These are phyloP conservation scores for Tulasnella sp. DNA, from an alignment of 768 basidiomycete species.

Conservation along the genomic window DNA sequence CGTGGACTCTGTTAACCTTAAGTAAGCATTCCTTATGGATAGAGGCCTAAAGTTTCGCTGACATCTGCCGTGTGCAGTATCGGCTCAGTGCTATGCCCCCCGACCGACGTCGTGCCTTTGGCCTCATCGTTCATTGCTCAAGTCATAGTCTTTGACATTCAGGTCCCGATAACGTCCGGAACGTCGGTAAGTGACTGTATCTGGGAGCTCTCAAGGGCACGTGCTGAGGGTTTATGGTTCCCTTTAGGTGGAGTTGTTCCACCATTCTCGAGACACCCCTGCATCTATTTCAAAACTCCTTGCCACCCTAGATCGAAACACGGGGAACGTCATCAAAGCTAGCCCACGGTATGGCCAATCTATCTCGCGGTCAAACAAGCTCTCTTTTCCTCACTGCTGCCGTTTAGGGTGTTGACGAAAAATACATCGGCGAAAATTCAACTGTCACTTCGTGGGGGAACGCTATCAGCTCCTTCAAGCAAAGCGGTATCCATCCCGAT, in stretches of 20 bases:
- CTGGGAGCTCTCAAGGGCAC: not conserved
- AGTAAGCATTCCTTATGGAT: slow-evolving; percentile 30
- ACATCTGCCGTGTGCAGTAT: slow-evolving; percentile 45
- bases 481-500: slow-evolving; percentile 66
- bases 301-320: slow-evolving; percentile 72
- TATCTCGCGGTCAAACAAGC: not conserved
- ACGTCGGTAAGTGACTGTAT: slow-evolving; percentile 53
- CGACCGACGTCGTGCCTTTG: slow-evolving; percentile 65
- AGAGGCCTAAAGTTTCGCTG: not conserved
- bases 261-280: slow-evolving; percentile 89
- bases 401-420: slow-evolving; percentile 74
- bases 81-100: slow-evolving; percentile 85
- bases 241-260: slow-evolving; percentile 79
- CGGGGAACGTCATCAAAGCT: slow-evolving; percentile 65
- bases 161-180: slow-evolving; percentile 83
- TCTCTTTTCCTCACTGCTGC: not conserved
- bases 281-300: slow-evolving; percentile 79
- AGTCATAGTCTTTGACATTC: slow-evolving; percentile 90
- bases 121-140: slow-evolving; percentile 75
- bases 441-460: slow-evolving; percentile 62
- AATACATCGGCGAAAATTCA: slow-evolving; percentile 80
- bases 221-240: not conserved
- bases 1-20: slow-evolving; percentile 80
- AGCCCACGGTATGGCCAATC: slow-evolving; percentile 67
- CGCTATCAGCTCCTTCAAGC: slow-evolving; percentile 48